Percentiles rank a stretch among this genome's conserved stretches.
phyloP scores from a whole-genome alignment of 352 stramenopile genomes.

The Phytopythium litorale region DNA sequence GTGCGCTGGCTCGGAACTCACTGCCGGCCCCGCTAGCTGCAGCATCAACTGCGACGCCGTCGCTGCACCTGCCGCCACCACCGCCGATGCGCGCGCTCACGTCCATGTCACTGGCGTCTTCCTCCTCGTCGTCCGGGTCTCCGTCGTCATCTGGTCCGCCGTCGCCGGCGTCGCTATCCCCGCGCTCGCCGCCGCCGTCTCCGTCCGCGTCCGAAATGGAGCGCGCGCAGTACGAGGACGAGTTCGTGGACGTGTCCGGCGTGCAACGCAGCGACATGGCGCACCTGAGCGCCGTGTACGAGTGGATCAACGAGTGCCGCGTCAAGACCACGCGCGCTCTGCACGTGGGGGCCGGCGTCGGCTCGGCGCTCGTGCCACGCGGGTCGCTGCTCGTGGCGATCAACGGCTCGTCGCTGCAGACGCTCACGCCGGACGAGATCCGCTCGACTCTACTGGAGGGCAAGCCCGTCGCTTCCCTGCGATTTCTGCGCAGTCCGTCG shows the following conservation, averaged over 20 bases:
- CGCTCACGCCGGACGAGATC: slow-evolving; percentile 40
- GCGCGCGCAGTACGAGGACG: slow-evolving; percentile 12
- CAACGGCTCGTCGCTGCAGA: slow-evolving; percentile 62
- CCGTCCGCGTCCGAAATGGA: slow-evolving; percentile 9
- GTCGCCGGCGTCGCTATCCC: slow-evolving; percentile 1
- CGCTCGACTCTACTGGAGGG: slow-evolving; percentile 34
- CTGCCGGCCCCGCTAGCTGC: background rate
- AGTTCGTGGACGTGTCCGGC: slow-evolving; percentile 29
- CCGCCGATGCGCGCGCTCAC: background rate
- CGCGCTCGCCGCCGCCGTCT: slow-evolving; percentile 6
- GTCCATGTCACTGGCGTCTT: background rate
- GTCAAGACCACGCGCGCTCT: slow-evolving; percentile 47
- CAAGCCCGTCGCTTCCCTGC: slow-evolving; percentile 15
- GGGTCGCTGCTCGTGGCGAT: slow-evolving; percentile 58
- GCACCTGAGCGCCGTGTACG: slow-evolving; percentile 33
- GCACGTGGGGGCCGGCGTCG: slow-evolving; percentile 12
- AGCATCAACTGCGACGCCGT: background rate
- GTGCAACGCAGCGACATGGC: slow-evolving; percentile 33
- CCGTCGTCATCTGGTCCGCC: background rate
- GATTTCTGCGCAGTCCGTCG: slow-evolving; percentile 44
- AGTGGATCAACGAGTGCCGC: slow-evolving; percentile 52
- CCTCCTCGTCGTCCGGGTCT: background rate
- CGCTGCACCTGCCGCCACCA: background rate
- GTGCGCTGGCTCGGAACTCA: background rate
- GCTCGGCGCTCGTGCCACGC: slow-evolving; percentile 25